phyloP scores from a whole-genome alignment of 202 grass and related monocot species.

The Setaria viridis region DNA sequence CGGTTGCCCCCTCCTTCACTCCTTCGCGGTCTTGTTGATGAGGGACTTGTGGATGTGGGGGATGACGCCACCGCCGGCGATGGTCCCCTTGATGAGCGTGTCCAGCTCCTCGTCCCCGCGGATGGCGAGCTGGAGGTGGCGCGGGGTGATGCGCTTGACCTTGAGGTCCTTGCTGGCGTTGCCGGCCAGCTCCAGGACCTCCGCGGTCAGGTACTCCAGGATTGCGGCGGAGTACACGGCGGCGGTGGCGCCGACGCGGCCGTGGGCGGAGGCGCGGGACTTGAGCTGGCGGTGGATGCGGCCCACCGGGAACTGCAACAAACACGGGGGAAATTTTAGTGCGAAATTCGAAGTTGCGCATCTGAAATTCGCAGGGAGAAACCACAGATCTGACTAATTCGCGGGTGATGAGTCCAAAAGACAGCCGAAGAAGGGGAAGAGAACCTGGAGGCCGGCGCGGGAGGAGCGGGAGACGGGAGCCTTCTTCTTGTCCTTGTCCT shows the following conservation, averaged over 20 bases:
- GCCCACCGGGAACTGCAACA: constrained; percentile 63
- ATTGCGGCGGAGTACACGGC: constrained; percentile 76
- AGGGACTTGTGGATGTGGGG: constrained; percentile 80
- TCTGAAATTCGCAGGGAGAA: neutral
- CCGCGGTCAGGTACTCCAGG: constrained; percentile 76
- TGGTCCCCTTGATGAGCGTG: constrained; percentile 80
- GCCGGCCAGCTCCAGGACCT: constrained; percentile 71
- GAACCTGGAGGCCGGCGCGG: constrained; percentile 61
- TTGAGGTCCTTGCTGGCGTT: constrained; percentile 83
- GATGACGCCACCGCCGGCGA: constrained; percentile 72
- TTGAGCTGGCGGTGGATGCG: constrained; percentile 79
- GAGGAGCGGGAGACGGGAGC: constrained; percentile 67
- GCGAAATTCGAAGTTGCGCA: neutral
- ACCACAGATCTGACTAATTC: neutral
- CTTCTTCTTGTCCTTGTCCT: constrained; percentile 73
- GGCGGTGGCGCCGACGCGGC: constrained; percentile 72
- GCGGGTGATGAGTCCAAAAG: too few relatives aligned
- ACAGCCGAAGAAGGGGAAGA: too few relatives aligned
- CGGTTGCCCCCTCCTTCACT: constrained; percentile 9
- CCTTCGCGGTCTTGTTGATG: constrained; percentile 76
- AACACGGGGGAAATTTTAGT: neutral
- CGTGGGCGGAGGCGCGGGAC: constrained; percentile 58
- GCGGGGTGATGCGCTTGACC: constrained; percentile 74
- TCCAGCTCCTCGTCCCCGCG: constrained; percentile 76
- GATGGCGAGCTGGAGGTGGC: constrained; percentile 78